Base-by-base conservation (phyloP, 2,329 filamentous ascomycete species). In the Clonostachys rosea region DNA sequence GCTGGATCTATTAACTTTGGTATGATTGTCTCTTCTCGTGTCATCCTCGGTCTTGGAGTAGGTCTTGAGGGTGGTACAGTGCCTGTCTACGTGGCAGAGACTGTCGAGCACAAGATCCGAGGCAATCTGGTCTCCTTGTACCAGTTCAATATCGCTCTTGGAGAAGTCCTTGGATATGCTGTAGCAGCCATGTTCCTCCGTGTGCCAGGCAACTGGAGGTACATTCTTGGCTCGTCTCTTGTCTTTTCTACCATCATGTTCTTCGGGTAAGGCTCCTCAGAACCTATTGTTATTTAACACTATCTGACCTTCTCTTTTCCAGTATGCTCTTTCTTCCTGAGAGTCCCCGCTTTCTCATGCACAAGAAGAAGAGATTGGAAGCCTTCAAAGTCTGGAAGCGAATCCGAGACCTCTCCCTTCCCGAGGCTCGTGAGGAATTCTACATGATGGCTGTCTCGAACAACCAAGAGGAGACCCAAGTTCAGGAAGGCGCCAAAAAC, bases 261-360 rank as follows among this genome's bases (percentile, higher is more conserved):
- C 42, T 57, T 57, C 14, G 64, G 62, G 62, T 62, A 51, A 50
- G 59, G 14, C 16, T 10, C 34, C 14, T 39, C 10, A 39, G 12
- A n/a, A 2, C 36, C 36, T 12, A 2, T n/a, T 8, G 5, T n/a
- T 39, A 8, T n/a, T 11, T 3, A n/a, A 39, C 36, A 3, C 9
- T 3, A 30, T 10, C 24, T 30, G 24, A 30, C 24, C 24, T 30
- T 30, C 24, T 30, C 3, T 30, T 30, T 18, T 48, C 71, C 36
- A 83, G 85, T 45, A 88, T 89, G 75, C 67, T 88, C 2, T 88
- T 86, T 69, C 78, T 89, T 58, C 85, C 85, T 1, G 85, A 89
- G 59, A 79, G 73, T 5, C 85, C 86, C 0, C 78, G 86, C 34
- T 88, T 74, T 65, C 71, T 88, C 20, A 82, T 89, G 76, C 84